phyloP scores from a whole-genome alignment of 192 early-diverging fungal genomes.

The Coemansia sp. region DNA sequence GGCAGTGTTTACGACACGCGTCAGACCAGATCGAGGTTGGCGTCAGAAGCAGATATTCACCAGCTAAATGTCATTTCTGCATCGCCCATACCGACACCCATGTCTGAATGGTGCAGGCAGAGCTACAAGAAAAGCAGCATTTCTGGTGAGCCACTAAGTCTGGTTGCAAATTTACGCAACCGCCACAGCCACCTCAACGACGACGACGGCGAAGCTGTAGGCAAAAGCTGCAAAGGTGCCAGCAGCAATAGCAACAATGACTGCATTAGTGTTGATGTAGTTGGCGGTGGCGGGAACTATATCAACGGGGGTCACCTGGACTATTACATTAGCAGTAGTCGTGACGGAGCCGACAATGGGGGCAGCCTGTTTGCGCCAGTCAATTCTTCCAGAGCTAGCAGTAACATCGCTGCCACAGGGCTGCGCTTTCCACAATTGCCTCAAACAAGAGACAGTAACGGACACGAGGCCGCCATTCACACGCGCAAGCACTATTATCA shows the following conservation, averaged over 20 bases:
- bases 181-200: conserved; percentile 7
- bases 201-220: no score
- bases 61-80: conserved; percentile 1
- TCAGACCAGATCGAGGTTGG: conserved; percentile 11
- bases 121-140: neutral
- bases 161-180: neutral
- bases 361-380: conserved; percentile 35
- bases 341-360: neutral
- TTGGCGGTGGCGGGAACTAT: neutral
- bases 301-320: conserved; percentile 2
- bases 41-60: conserved; percentile 11
- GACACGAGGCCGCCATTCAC: neutral
- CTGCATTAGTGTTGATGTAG: neutral
- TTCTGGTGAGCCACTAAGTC: neutral
- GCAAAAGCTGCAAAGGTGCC: neutral
- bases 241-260: conserved; percentile 1
- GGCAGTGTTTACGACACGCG: conserved; percentile 8
- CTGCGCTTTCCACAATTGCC: conserved; percentile 2
- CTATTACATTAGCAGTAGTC: conserved; percentile 8
- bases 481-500: no score
- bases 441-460: conserved; percentile 6
- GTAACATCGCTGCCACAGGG: neutral
- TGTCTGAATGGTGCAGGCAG: conserved; percentile 2
- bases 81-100: conserved; percentile 29
- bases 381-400: conserved; percentile 19